Conservation (phyloP, 148 eudicot genomes). For the Fallopia convolvulus region DNA sequence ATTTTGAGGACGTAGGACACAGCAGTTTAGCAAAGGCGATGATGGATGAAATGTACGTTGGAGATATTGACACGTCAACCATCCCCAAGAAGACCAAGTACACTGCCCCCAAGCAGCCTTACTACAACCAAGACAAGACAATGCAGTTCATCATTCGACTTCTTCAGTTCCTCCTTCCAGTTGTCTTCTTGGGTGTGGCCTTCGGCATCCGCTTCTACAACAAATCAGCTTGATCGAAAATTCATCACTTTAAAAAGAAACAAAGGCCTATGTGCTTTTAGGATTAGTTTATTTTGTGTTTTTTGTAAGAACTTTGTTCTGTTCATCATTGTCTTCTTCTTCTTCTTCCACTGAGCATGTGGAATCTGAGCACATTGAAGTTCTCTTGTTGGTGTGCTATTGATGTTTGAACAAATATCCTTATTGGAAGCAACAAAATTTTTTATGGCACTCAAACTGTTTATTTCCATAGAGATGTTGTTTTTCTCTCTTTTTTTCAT, state of each 20-base stretch:
- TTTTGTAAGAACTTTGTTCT: neutral
- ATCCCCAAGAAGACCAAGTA: conserved; percentile 51
- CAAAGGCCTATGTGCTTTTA: too few relatives aligned
- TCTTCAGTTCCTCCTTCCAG: conserved; percentile 48
- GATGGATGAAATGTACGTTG: conserved; percentile 70
- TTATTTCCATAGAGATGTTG: neutral
- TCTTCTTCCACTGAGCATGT: neutral
- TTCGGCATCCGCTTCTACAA: conserved; percentile 54
- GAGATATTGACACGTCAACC: conserved; percentile 55
- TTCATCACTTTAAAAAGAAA: too few relatives aligned
- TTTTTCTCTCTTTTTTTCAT: too few relatives aligned
- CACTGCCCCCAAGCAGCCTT: conserved; percentile 71
- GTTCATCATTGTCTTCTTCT: neutral
- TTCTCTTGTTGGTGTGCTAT: neutral
- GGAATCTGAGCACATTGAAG: neutral
- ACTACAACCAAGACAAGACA: conserved; percentile 69
- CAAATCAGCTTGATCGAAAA: conserved; percentile 29
- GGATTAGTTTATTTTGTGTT: neutral
- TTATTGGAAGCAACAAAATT: neutral
- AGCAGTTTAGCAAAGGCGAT: conserved; percentile 68
- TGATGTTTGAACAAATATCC: neutral
- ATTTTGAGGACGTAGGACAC: conserved; percentile 91
- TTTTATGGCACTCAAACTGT: neutral
- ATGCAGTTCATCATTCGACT: conserved; percentile 62
- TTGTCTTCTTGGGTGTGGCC: conserved; percentile 38